These are phyloP conservation scores for Calonectria pteridis DNA, from an alignment of 2,329 filamentous ascomycete genomes.

Conservation along the genomic window DNA sequence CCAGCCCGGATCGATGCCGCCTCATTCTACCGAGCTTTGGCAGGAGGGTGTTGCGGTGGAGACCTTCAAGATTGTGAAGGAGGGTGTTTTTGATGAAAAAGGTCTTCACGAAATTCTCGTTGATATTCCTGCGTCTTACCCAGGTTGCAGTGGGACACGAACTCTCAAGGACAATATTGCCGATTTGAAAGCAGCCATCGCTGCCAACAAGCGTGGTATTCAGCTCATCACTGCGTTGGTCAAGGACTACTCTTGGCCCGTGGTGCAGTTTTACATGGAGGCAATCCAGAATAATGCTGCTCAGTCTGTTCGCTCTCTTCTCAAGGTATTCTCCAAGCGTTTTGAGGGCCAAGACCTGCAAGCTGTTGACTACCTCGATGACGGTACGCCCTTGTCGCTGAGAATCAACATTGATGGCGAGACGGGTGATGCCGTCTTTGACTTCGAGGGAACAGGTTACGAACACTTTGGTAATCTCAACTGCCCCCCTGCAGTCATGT, in stretches of 20 bases:
- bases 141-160: constrained; percentile 82
- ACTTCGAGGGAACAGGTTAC: constrained; percentile 49
- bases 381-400: constrained; percentile 82
- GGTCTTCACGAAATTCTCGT: constrained; percentile 79
- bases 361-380: constrained; percentile 78
- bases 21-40: constrained; percentile 71
- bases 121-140: constrained; percentile 79
- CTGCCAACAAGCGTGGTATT: constrained; percentile 88
- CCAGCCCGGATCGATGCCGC: constrained; percentile 85
- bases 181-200: constrained; percentile 87
- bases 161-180: constrained; percentile 87
- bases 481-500: constrained; percentile 62
- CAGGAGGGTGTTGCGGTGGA: constrained; percentile 76
- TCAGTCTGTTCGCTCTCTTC: constrained; percentile 21
- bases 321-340: constrained; percentile 17
- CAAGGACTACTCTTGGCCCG: constrained; percentile 77
- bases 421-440: constrained; percentile 79
- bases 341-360: constrained; percentile 16
- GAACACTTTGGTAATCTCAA: constrained; percentile 63
- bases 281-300: constrained; percentile 58
- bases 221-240: constrained; percentile 78
- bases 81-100: constrained; percentile 83
- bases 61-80: constrained; percentile 78
- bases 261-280: constrained; percentile 72
- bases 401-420: constrained; percentile 77